Evolutionary conservation across 2,329 filamentous ascomycete species (phyloP).

Genomic region (Botryosphaeria dothidea): DNA sequence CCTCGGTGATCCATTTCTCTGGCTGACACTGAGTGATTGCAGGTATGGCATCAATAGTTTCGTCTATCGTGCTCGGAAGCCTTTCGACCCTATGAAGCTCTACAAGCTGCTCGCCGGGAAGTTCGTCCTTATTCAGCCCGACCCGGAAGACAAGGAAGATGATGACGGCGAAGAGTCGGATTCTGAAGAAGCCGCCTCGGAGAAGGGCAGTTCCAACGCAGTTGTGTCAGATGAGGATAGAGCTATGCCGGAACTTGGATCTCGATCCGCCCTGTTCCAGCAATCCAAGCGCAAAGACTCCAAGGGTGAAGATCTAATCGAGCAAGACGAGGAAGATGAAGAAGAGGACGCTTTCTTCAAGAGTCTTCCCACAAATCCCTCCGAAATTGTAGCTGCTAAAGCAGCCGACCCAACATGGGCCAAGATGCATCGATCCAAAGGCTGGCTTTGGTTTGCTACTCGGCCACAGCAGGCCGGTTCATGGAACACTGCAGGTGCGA

Average conservation of each 20-base stretch:
- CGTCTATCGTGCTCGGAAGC: conserved; percentile 61
- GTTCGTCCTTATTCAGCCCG: conserved; percentile 45
- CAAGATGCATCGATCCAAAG: conserved; percentile 64
- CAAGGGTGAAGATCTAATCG: conserved; percentile 22
- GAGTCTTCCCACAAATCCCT: conserved; percentile 19
- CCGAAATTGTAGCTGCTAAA: conserved; percentile 56
- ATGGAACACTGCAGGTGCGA: conserved; percentile 66
- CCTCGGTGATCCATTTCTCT: not conserved
- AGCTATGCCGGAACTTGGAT: conserved; percentile 16
- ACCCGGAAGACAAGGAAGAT: conserved; percentile 35
- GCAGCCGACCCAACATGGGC: conserved; percentile 54
- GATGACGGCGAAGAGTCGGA: conserved; percentile 29
- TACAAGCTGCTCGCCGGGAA: conserved; percentile 45
- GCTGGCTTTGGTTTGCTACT: conserved; percentile 62
- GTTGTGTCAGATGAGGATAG: conserved; percentile 21
- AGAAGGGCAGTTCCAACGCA: not conserved
- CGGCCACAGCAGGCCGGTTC: conserved; percentile 58
- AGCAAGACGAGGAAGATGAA: conserved; percentile 30
- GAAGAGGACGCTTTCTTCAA: conserved; percentile 30
- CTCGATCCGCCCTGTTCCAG: not conserved
- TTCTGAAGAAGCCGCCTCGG: conserved; percentile 23
- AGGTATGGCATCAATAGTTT: conserved; percentile 70
- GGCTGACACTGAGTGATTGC: not conserved
- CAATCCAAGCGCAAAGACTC: conserved; percentile 13
- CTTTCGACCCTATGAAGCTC: conserved; percentile 44